These are phyloP conservation scores for Lasiosphaeria hispida DNA, from an alignment of 495 filamentous ascomycete genomes.

Conservation along the genomic window DNA sequence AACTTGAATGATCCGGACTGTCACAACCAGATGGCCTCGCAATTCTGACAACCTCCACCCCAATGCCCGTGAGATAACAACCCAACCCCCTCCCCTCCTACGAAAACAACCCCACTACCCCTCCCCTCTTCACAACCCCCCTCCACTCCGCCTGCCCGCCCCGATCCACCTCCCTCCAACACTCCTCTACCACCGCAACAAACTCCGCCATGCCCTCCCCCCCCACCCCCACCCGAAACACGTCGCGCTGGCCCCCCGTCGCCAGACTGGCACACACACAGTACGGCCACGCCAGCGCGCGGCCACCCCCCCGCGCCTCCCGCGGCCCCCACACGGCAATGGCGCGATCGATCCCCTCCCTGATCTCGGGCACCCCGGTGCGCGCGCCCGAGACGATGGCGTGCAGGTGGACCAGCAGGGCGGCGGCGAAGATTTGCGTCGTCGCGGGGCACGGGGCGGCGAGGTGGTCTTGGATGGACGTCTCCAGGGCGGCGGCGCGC, in stretches of 20 bases:
- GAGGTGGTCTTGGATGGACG: no score
- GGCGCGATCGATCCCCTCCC: constrained; percentile 1
- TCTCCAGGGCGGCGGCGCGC: no score
- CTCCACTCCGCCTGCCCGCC: background rate
- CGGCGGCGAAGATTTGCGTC: constrained; percentile 2
- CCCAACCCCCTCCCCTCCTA: background rate
- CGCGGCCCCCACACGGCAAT: constrained; percentile 3
- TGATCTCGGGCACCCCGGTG: constrained; percentile 4
- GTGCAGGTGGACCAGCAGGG: constrained; percentile 6
- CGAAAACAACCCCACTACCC: constrained; percentile 1
- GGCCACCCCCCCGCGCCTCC: background rate
- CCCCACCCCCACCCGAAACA: background rate
- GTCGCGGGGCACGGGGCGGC: no score
- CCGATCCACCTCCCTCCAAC: constrained; percentile 4
- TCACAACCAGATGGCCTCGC: no score
- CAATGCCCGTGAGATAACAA: no score
- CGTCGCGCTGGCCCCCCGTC: background rate
- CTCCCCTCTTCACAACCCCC: background rate
- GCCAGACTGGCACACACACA: constrained; percentile 8
- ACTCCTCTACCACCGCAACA: constrained; percentile 1
- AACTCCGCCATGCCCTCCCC: background rate
- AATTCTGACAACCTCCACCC: no score
- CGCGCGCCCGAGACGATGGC: background rate
- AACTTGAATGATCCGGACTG: no score
- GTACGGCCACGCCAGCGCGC: constrained; percentile 6